Conservation (phyloP, 176 grass and related monocot species). For the Themeda triandra region DNA sequence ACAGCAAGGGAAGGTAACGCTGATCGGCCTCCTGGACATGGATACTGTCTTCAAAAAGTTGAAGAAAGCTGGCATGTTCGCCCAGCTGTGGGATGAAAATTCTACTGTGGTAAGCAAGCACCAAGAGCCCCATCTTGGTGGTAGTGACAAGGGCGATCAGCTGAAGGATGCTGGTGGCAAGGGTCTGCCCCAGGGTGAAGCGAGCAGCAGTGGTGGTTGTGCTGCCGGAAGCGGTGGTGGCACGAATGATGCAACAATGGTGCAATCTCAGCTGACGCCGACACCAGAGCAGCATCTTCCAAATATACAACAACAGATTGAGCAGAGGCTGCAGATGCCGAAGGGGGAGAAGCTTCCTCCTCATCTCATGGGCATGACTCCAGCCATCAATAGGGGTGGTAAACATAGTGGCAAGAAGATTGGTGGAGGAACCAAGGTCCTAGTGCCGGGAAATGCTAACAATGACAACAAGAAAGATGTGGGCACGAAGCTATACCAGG, state of each 20-base stretch:
- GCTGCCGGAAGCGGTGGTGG: not conserved
- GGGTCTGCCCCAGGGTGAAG: too few relatives aligned
- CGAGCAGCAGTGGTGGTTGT: too few relatives aligned
- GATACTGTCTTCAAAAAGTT: not conserved
- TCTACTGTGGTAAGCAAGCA: not conserved
- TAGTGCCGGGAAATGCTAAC: constrained; percentile 31
- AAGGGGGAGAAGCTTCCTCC: not conserved
- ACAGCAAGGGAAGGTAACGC: constrained; percentile 59
- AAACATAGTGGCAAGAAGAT: not conserved
- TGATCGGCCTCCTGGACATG: not conserved
- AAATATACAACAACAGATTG: constrained; percentile 18
- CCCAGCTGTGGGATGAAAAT: not conserved
- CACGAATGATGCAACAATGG: constrained; percentile 22
- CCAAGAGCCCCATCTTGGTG: not conserved
- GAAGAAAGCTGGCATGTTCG: not conserved
- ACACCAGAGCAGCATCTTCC: constrained; percentile 24
- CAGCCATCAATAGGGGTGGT: constrained; percentile 21
- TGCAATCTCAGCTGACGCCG: constrained; percentile 5
- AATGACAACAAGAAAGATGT: constrained; percentile 39
- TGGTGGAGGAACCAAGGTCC: not conserved
- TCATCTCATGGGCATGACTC: not conserved
- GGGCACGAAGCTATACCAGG: constrained; percentile 38
- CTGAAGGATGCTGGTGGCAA: too few relatives aligned
- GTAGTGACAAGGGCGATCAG: not conserved
- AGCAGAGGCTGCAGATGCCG: constrained; percentile 44